Evolutionary conservation across 805 yeast species (phyloP), one percentile per base, ranked within the genome.

Genomic region (Starmera pachycereana): DNA sequence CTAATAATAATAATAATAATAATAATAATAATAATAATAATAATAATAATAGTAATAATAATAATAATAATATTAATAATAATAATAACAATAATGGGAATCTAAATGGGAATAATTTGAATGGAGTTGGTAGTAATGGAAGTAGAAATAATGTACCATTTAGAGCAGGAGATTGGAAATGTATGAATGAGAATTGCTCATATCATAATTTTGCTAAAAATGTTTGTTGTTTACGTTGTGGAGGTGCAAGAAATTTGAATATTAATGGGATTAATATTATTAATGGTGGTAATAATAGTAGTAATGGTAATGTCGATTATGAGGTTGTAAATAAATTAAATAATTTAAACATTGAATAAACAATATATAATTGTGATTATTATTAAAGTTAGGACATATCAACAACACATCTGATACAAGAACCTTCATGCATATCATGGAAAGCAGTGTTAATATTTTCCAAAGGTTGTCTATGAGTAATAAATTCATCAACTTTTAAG

Each of bases 81-180:
- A 42, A 41, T 27, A 27, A 13, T 12, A 29, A 27, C 27, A 37
- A 29, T 18, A 37, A 28, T 14, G 42, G 38, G 36, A 44, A 40
- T 40, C 43, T 39, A 42, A 48, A 42, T 33, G 43, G 45, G 40
- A 49, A 45, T 42, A 45, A 45, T 38, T 47, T 43, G 39, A 29
- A 25, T 13, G 30, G 30, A 28, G 35, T 31, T 27, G 45, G 40
- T 14, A 47, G 14, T 16, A 42, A 39, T 19, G 44, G 35, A n/a
- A 53, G 55, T 41, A 57, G 65, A 34, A 62, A 62, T 39, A 71
- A 68, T 6, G 94, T 89, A n/a, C 96, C 96, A 28, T 89, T 89
- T 62, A 73, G 97, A 51, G 96, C 96, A 3, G 96, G 96, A 39
- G 97, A 88, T 62, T 89, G 96, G 96, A 88, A 87, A 60, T 89